phyloP scores from a whole-genome alignment of 768 basidiomycete genomes.

The Calocybe cyanea region DNA sequence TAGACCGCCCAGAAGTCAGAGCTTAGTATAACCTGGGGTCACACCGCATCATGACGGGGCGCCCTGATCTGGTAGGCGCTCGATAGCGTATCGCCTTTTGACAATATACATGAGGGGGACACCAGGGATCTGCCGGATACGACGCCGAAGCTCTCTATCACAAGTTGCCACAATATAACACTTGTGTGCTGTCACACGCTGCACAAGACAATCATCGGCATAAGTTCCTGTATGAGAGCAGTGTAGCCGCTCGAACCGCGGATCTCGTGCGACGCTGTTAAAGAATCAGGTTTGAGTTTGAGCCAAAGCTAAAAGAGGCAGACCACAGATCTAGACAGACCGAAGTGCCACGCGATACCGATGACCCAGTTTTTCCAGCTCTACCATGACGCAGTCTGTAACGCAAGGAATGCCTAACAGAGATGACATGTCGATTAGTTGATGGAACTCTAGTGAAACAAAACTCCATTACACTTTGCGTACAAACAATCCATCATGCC shows the following conservation, averaged over 20 bases:
- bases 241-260: constrained; percentile 89
- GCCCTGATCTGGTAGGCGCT: constrained; percentile 91
- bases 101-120: constrained; percentile 98
- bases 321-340: constrained; percentile 48
- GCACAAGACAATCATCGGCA: constrained; percentile 97
- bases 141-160: constrained; percentile 87
- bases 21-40: no score
- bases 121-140: constrained; percentile 90
- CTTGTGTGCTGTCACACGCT: constrained; percentile 91
- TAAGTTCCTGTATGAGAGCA: constrained; percentile 97
- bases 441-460: not conserved
- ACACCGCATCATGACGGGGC: constrained; percentile 50
- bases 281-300: constrained; percentile 11
- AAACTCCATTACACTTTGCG: constrained; percentile 73
- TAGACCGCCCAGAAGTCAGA: no score
- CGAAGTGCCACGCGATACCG: constrained; percentile 92
- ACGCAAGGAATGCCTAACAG: constrained; percentile 92
- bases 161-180: constrained; percentile 98
- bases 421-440: constrained; percentile 7
- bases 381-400: constrained; percentile 99
- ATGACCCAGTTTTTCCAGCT: constrained; percentile 95
- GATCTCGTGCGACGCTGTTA: constrained; percentile 91
- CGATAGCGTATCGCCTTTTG: constrained; percentile 87
- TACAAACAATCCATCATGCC: constrained; percentile 99
- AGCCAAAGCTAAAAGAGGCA: not conserved